Base-by-base conservation (phyloP, 306 rosid genomes). In the Begonia loranthoides region DNA sequence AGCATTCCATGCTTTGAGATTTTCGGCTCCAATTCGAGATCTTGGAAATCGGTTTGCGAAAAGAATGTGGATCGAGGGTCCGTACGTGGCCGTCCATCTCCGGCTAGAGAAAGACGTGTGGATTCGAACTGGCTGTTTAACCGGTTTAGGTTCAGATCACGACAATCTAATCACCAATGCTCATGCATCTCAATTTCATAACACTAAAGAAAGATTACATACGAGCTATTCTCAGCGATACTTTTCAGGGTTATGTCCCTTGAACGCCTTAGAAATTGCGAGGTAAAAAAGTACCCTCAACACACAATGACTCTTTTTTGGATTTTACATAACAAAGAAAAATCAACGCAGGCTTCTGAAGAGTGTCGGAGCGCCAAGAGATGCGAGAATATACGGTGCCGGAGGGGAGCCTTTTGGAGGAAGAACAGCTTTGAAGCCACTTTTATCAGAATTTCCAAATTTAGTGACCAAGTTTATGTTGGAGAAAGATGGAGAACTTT, bases 61-160 rank as follows among this genome's bases (percentile, higher is more conserved):
- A 56, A 71, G 85, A 68, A 74, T 71, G 79, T 74, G 85, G 81
- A 79, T 75, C 48, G 81, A 79, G 52, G 81, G 85, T 16, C 81
- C 79, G 6, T 79, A 71, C 54, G 63, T 75, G 44, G 76, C 79
- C 10, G 54, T 79, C 49, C 79, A 75, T 66, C 81, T 79, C 69
- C 70, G 79, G 61, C 63, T 75, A 54, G 85, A 75, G 68, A 71
- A 68, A 62, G 85, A 71, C 59, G 81, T 75, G 28, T 79, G 78
- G 78, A 72, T 79, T 43, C 63, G 85, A 75, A 71, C 79, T 2
- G 76, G 79, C 24, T 79, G 85, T 39, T 76, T n/a, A 39, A 79
- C 85, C 13, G 85, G 81, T 54, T 61, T 79, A 47, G 85, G 81
- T 22, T 59, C 59, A 0, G 60, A 68, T 41, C 68, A 55, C 10